Evolutionary conservation across 495 filamentous ascomycete species (phyloP), one percentile per base, ranked within the genome.

Genomic region (Aspergillus kassunensis): DNA sequence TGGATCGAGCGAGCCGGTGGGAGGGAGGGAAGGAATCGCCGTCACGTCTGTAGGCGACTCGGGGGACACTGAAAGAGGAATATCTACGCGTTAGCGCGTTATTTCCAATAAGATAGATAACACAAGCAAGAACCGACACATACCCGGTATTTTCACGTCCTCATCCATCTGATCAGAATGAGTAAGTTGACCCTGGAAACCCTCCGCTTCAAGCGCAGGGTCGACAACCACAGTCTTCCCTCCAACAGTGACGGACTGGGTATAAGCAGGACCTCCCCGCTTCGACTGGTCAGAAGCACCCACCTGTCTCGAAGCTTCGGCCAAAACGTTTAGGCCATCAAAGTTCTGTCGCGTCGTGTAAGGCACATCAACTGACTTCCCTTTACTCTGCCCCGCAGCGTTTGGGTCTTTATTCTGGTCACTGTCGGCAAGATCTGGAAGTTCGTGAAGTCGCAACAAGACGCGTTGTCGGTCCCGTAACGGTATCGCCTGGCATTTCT

Each of bases 221-320:
- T 76, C 73, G 27, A 76, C 71, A 33, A 76, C 64, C 9, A 76
- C 70, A 7, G 71, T 74, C 62, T 76, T 76, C 19, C 73, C 73
- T 44, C 71, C 73, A 25, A 69, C 70, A 34, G 73, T 76, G 50
- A 76, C 64, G 15, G 71, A 72, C 61, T 76, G 73, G 12, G 71
- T 67, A 58, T 70, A 76, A 47, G 55, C 61, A 35, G 70, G 60
- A 29, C 65, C 66, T 25, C 67, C 67, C 36, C 71, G 70, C 60
- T 76, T 76, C 31, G 62, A 60, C 36, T 67, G 64, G 45, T 76
- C 73, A 36, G 71, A 73, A 15, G 73, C 73, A 53, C 72, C 83
- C 13, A 87, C 78, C 60, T 86, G 87, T 43, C 87, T 74, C 34
- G 89, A 90, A 3, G 88, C 90, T 64, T 95, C 90, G 35, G 89